Conservation (phyloP, 768 basidiomycete genomes). For the Mycena alexandri region DNA sequence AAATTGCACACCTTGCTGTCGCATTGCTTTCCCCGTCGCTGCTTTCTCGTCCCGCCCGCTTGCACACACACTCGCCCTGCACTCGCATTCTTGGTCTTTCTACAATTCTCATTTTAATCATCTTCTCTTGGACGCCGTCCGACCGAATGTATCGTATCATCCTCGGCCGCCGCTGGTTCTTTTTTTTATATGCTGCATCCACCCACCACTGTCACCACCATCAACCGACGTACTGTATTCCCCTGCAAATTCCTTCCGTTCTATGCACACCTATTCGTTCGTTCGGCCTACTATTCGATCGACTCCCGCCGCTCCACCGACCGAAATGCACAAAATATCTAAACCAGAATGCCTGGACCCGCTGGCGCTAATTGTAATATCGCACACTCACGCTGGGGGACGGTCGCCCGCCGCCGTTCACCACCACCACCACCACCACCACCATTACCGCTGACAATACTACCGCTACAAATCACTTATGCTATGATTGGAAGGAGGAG, state of each 20-base stretch:
- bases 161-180: not conserved
- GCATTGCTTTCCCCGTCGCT: constrained; percentile 22
- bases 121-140: not conserved
- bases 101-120: not conserved
- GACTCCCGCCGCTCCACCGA: not conserved
- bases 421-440: too few relatives aligned
- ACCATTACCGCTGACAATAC: too few relatives aligned
- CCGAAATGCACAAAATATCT: not conserved
- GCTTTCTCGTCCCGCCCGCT: constrained; percentile 10
- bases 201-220: constrained; percentile 7
- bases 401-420: too few relatives aligned
- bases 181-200: not conserved
- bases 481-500: not conserved
- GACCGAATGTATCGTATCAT: not conserved
- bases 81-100: constrained; percentile 4
- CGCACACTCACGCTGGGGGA: too few relatives aligned
- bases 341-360: constrained; percentile 13
- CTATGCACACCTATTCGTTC: constrained; percentile 23
- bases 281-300: not conserved
- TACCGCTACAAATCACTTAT: too few relatives aligned
- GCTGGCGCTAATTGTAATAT: constrained; percentile 11
- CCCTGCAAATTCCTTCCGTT: constrained; percentile 11
- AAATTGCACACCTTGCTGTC: constrained; percentile 17
- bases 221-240: constrained; percentile 6
- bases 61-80: not conserved